phyloP scores from a whole-genome alignment of 371 early-diverging fungal genomes.

The Syncephalis fuscata region DNA sequence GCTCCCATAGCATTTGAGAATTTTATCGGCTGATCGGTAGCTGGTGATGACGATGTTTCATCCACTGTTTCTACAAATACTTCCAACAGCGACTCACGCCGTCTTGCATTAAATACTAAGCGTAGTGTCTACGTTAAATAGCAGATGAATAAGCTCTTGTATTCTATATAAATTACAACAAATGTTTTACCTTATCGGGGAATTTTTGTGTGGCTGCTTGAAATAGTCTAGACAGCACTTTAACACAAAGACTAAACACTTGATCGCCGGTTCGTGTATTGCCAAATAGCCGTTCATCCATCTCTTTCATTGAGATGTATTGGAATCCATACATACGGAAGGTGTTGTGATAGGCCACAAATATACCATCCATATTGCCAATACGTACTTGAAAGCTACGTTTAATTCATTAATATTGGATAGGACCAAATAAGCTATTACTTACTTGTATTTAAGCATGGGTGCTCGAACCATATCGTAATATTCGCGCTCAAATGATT shows the following conservation, averaged over 20 bases:
- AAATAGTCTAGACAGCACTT: slow-evolving; percentile 42
- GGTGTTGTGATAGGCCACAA: slow-evolving; percentile 91
- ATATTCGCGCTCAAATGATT: slow-evolving; percentile 86
- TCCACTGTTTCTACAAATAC: no score
- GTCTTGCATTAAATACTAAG: no score
- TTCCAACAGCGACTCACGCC: no score
- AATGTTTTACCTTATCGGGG: slow-evolving; percentile 33
- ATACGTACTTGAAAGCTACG: slow-evolving; percentile 77
- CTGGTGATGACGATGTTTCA: no score
- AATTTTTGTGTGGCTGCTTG: slow-evolving; percentile 37
- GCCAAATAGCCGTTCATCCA: slow-evolving; percentile 76
- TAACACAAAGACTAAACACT: slow-evolving; percentile 40
- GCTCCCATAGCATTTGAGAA: no score
- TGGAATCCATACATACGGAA: slow-evolving; percentile 86
- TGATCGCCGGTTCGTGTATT: slow-evolving; percentile 48
- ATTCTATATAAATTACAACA: no score
- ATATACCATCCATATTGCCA: slow-evolving; percentile 92
- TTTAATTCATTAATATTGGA: background rate
- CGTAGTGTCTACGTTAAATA: no score
- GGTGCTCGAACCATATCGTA: slow-evolving; percentile 85
- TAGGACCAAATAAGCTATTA: background rate
- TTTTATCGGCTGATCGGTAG: no score
- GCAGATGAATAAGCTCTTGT: no score
- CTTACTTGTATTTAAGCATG: slow-evolving; percentile 65
- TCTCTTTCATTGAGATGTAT: slow-evolving; percentile 71